Evolutionary conservation across 495 filamentous ascomycete species (phyloP).

Genomic region (Chaetomidium leptoderma): DNA sequence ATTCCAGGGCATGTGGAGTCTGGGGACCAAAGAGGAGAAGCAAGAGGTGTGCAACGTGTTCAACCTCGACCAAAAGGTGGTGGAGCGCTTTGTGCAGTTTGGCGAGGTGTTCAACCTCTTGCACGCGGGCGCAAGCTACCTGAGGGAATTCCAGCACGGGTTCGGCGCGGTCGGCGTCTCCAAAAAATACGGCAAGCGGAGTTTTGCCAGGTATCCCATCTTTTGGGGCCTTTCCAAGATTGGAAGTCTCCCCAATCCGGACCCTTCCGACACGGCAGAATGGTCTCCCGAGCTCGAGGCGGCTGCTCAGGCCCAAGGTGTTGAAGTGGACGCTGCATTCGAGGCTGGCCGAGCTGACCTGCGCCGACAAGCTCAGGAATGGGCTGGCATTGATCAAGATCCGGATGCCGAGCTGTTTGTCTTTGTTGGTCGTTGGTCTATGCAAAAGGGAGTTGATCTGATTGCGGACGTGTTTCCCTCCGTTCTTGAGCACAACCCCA

Average conservation of each 20-base stretch:
- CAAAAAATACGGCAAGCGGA: constrained; percentile 68
- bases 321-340: constrained; percentile 51
- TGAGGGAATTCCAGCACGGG: constrained; percentile 68
- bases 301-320: constrained; percentile 39
- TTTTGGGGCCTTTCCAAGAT: constrained; percentile 72
- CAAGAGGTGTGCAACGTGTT: constrained; percentile 66
- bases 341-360: constrained; percentile 53
- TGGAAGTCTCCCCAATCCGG: constrained; percentile 66
- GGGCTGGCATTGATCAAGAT: constrained; percentile 61
- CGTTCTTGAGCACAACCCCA: constrained; percentile 57
- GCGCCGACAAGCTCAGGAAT: constrained; percentile 65
- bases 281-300: constrained; percentile 49
- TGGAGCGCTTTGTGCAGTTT: constrained; percentile 57
- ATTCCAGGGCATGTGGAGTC: constrained; percentile 66
- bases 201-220: constrained; percentile 69
- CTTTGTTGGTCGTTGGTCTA: constrained; percentile 72
- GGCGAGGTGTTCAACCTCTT: constrained; percentile 67
- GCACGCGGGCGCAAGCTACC: constrained; percentile 65
- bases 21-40: constrained; percentile 59
- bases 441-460: constrained; percentile 72
- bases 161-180: constrained; percentile 72
- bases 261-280: constrained; percentile 65
- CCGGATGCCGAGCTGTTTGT: constrained; percentile 67
- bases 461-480: constrained; percentile 69
- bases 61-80: constrained; percentile 51